phyloP scores from a whole-genome alignment of 2,329 filamentous ascomycete species.

The Ascochyta pisi region DNA sequence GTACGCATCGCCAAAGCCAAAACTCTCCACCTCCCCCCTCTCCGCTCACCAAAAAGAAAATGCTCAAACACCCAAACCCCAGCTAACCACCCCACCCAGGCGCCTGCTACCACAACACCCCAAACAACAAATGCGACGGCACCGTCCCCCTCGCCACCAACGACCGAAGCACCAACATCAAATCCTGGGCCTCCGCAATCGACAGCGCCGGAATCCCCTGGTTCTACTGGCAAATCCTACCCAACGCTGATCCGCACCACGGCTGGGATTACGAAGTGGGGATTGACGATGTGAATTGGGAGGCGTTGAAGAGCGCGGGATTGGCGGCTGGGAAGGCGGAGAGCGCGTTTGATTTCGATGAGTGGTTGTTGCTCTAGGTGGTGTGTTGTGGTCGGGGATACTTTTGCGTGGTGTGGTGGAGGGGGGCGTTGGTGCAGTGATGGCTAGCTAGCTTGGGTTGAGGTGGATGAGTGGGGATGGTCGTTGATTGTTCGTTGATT shows the following conservation, averaged over 20 bases:
- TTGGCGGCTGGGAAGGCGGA: conserved; percentile 14
- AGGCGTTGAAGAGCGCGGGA: conserved; percentile 1
- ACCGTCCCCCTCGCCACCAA: background rate
- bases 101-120: conserved; percentile 10
- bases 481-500: no score
- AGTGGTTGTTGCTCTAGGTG: background rate
- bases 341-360: background rate
- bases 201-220: conserved; percentile 13
- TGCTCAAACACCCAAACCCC: no score
- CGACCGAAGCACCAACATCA: conserved; percentile 6
- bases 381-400: no score
- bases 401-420: no score
- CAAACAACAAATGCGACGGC: conserved; percentile 17
- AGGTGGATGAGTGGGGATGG: no score
- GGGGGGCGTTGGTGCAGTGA: no score
- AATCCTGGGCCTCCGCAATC: conserved; percentile 8
- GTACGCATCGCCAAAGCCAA: no score
- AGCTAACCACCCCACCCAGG: background rate
- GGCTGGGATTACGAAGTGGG: conserved; percentile 16
- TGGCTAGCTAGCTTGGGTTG: no score
- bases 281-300: conserved; percentile 11
- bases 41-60: no score
- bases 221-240: conserved; percentile 18
- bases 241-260: conserved; percentile 10
- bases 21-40: no score